A percentile compares a stretch with the other conserved stretches of the same genome.
phyloP scores from a whole-genome alignment of 257 asterid genomes.

The Echium plantagineum region DNA sequence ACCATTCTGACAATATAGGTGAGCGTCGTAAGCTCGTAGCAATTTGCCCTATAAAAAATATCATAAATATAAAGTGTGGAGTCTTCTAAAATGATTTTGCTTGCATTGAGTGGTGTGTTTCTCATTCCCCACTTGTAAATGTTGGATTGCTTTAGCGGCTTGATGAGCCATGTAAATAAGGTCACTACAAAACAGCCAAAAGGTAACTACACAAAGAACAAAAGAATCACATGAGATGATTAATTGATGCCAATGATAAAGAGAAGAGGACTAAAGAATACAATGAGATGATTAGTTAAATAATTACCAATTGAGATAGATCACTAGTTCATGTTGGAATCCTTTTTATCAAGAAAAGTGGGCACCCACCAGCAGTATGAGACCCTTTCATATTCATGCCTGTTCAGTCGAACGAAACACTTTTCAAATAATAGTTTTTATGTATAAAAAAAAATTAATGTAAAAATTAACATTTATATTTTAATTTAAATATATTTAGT shows the following conservation, averaged over 20 bases:
- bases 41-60: too few species aligned
- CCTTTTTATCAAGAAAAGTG: conserved; percentile 32
- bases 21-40: too few species aligned
- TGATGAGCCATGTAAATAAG: conserved; percentile 3
- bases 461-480: too few species aligned
- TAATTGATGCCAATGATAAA: neutral
- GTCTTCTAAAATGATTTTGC: conserved; percentile 10
- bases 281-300: conserved; percentile 2
- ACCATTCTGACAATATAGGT: too few species aligned
- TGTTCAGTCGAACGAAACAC: too few species aligned
- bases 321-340: conserved; percentile 17
- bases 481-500: too few species aligned
- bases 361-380: conserved; percentile 43
- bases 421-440: too few species aligned
- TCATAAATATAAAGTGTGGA: neutral
- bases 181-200: neutral
- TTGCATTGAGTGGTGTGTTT: conserved; percentile 23
- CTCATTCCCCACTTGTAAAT: conserved; percentile 24
- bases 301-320: neutral
- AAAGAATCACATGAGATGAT: neutral
- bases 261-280: conserved; percentile 6
- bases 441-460: too few species aligned
- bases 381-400: too few species aligned
- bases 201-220: conserved; percentile 1
- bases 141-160: conserved; percentile 14